Base-by-base conservation (phyloP, 345 rosid genomes). In the Bretschneidera sinensis region DNA sequence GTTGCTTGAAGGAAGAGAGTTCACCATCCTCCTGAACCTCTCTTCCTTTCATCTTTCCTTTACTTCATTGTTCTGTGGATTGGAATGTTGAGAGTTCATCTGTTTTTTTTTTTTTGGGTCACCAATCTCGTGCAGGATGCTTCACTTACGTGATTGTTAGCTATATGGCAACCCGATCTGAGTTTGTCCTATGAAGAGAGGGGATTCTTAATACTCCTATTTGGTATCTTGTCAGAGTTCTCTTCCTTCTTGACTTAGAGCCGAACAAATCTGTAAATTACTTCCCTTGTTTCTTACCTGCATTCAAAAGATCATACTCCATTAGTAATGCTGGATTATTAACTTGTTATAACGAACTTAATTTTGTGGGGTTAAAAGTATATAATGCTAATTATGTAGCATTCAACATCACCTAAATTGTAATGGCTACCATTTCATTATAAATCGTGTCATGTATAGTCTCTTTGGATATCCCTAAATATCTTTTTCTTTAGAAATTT, bases 201-300 rank as follows among this genome's bases (percentile, higher is more conserved):
- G 4, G 45, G 45, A 39, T 5, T 39, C 15, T 39, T 39, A 39
- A 39, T 39, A 39, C 45, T 39, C 45, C 10, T 39, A 14, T 39
- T 13, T 39, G 45, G 45, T 39, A 1, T 11, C 11, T 11, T 39
- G 45, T 39, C 45, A 5, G 15, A 39, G 33, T 28, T 28, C 8
- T 28, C 8, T 4, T 39, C 10, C 45, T 39, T 14, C 45, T 5
- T 39, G 10, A 39, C 45, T 39, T 5, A 28, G 45, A 39, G 45
- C 45, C 9, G 35, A 4, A 4, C 9, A 39, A 13, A 39, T 39
- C 15, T 5, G 45, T 1, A 24, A 59, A 54, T 78, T 75, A 86
- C 74, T 75, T 81, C 39, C 81, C 80, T 52, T 74, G 71, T 71
- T 72, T 86, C 67, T 70, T 79, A 48, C 74, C 89, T 83, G 79